Evolutionary conservation across 805 yeast genomes (phyloP).

Genomic region (Candida ulmi): DNA sequence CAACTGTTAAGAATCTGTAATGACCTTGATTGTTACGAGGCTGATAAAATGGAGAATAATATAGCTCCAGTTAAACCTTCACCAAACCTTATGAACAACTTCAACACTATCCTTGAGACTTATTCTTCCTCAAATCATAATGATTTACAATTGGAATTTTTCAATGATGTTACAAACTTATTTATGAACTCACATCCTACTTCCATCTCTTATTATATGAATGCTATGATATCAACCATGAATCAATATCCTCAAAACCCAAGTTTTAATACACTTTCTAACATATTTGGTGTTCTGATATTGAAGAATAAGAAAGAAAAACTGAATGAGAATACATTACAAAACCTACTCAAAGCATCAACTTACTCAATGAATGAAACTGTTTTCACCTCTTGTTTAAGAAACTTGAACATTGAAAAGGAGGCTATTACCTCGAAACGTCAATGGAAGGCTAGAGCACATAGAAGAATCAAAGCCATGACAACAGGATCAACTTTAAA

Average conservation of each 20-base stretch:
- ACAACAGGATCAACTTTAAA: neutral
- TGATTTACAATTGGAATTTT: conserved; percentile 1
- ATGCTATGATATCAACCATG: neutral
- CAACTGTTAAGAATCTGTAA: neutral
- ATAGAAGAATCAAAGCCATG: conserved; percentile 1
- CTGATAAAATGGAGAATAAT: conserved; percentile 1
- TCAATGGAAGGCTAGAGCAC: conserved; percentile 2
- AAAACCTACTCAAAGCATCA: conserved; percentile 4
- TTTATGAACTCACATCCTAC: neutral
- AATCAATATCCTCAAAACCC: conserved; percentile 1
- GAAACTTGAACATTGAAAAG: conserved; percentile 1
- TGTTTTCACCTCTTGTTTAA: conserved; percentile 5
- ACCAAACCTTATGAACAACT: too few relatives aligned
- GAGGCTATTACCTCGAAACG: neutral
- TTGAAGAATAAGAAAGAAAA: neutral
- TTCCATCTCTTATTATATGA: neutral
- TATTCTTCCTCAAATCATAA: too few relatives aligned
- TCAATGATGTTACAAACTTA: conserved; percentile 1
- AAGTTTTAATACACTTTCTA: conserved; percentile 4
- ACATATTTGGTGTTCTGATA: conserved; percentile 3
- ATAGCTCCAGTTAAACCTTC: neutral
- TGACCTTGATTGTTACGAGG: neutral
- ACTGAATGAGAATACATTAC: conserved; percentile 3
- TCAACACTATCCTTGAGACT: too few relatives aligned
- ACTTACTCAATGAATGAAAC: conserved; percentile 2